A percentile compares a stretch with the other conserved stretches of the same genome.
phyloP scores from a whole-genome alignment of 345 rosid species.

The Rhodamnia rubescens region DNA sequence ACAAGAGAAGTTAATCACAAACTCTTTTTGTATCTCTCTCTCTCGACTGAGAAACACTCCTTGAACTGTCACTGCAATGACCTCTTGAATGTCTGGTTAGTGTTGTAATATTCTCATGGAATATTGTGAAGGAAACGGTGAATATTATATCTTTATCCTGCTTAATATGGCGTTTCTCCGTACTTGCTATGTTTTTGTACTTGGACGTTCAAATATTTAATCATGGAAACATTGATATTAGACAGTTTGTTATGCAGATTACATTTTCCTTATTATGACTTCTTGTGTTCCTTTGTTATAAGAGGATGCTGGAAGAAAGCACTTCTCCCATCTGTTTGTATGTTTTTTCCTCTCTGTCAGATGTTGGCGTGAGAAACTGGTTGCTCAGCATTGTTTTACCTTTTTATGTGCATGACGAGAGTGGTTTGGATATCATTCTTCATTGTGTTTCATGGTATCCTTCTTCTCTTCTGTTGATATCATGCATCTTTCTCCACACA shows the following conservation, averaged over 20 bases:
- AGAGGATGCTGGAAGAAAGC: neutral
- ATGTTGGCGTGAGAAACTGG: neutral
- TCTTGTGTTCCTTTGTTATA: neutral
- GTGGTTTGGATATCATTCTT: neutral
- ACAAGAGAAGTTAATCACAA: neutral
- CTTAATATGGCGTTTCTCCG: neutral
- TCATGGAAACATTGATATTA: neutral
- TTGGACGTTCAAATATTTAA: neutral
- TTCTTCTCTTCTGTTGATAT: neutral
- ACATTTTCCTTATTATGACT: neutral
- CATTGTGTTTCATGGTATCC: neutral
- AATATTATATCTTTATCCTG: neutral
- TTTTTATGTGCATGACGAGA: neutral
- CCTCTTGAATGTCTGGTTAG: neutral
- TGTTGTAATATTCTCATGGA: neutral
- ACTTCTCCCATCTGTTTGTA: neutral
- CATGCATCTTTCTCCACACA: conserved; percentile 6
- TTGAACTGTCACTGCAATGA: neutral
- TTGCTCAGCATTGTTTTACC: neutral
- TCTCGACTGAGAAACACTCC: neutral
- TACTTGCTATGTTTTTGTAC: neutral
- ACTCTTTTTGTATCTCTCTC: neutral
- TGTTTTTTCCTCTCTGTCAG: neutral
- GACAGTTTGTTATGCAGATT: neutral
- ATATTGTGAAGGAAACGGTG: neutral